Percentiles rank a stretch among this genome's conserved stretches.
Evolutionary conservation across 805 yeast genomes (phyloP).

Genomic region (Grigorovia jiainica): DNA sequence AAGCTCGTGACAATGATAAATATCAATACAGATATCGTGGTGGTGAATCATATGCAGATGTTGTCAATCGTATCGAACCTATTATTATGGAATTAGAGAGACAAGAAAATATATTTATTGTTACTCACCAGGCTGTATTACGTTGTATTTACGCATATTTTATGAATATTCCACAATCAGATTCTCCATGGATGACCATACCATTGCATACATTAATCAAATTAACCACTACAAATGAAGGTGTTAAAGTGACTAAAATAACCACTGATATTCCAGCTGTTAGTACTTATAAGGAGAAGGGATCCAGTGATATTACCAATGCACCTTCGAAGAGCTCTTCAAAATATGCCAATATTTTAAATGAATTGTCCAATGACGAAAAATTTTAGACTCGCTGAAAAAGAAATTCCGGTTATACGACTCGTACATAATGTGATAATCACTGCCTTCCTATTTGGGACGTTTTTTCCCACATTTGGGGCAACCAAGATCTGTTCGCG

Average conservation of each 20-base stretch:
- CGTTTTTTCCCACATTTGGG: no score
- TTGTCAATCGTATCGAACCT: slow-evolving; percentile 87
- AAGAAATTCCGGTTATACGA: no score
- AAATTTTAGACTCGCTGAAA: neutral
- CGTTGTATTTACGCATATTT: slow-evolving; percentile 94
- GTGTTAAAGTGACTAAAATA: slow-evolving; percentile 76
- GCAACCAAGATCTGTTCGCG: no score
- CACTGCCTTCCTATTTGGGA: neutral
- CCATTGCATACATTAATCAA: slow-evolving; percentile 91
- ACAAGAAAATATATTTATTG: slow-evolving; percentile 88
- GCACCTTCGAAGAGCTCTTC: neutral
- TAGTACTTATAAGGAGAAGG: slow-evolving; percentile 88
- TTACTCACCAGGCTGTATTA: slow-evolving; percentile 94
- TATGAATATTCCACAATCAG: slow-evolving; percentile 96
- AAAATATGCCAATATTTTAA: neutral
- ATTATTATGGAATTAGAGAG: slow-evolving; percentile 96
- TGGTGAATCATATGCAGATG: slow-evolving; percentile 93
- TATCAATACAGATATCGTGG: slow-evolving; percentile 93
- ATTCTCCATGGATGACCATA: slow-evolving; percentile 97
- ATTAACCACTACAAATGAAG: slow-evolving; percentile 85
- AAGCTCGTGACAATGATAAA: slow-evolving; percentile 89
- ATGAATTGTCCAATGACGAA: neutral
- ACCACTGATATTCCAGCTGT: slow-evolving; percentile 97
- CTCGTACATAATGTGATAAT: neutral
- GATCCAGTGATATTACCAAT: slow-evolving; percentile 38